Evolutionary conservation across 805 yeast species (phyloP), one percentile per base, ranked within the genome.

Genomic region (Pichia exigua): DNA sequence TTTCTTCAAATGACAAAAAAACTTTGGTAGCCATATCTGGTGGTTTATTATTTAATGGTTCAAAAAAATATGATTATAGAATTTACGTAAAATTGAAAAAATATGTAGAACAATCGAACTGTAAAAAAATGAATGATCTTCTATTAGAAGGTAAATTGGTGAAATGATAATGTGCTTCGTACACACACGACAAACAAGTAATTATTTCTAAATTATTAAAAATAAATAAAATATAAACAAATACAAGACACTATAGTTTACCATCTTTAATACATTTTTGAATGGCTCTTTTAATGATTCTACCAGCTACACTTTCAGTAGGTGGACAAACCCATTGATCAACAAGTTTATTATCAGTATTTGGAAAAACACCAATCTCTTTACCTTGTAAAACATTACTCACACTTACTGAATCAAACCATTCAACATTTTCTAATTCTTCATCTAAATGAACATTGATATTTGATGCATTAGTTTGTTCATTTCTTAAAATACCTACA

Each of bases 401-500:
- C 22, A 88, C 72, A 42, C 77, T 81, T 1, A 65, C 69, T 2
- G 76, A 69, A 52, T 83, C 81, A 58, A 90, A 83, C 97, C 97
- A 91, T 60, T 80, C 74, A 17, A 96, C 96, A 62, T 89, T 96
- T 22, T 73, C 77, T 50, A 92, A 72, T 68, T 92, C 99, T 30
- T 87, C 81, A 65, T 92, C 99, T 64, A 89, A 88, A 15, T 82
- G 87, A 48, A 89, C 72, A 61, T 83, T 72, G 56, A 91, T 83
- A 11, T 62, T 62, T 2, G 38, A 32, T 61, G 85, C 92, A 60
- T 83, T 82, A 5, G 60, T 65, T 2, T 85, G 86, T 57, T 85
- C 78, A 61, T 81, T 78, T 1, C 84, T 84, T n/a, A 88, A 94
- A 35, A 77, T 67, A 2, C 82, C 97, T 50, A 90, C 65, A 66